Evolutionary conservation across 495 filamentous ascomycete species (phyloP).

Genomic region (Pseudevernia furfuracea): DNA sequence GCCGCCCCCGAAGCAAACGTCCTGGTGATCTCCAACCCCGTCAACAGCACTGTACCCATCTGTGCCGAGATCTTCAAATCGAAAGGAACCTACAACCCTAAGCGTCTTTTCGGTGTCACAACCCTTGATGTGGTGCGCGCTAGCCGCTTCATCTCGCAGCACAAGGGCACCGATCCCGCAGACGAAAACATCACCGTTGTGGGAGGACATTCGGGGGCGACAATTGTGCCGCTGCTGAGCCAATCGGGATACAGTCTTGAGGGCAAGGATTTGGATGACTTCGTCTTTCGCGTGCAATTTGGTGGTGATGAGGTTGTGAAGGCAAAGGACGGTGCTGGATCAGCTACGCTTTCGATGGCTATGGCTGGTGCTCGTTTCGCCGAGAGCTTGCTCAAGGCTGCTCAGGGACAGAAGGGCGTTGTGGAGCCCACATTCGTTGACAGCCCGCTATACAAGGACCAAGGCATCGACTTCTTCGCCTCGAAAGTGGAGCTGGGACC

Average conservation of each 20-base stretch:
- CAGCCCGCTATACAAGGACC: conserved; percentile 93
- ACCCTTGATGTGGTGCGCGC: conserved; percentile 98
- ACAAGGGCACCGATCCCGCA: conserved; percentile 82
- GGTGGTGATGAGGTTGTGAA: conserved; percentile 99
- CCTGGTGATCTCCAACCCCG: conserved; percentile 96
- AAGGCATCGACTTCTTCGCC: conserved; percentile 93
- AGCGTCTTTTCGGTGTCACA: conserved; percentile 97
- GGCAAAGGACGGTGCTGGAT: conserved; percentile 97
- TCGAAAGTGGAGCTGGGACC: conserved; percentile 90
- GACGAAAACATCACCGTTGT: conserved; percentile 92
- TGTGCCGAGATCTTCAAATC: conserved; percentile 93
- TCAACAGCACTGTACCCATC: conserved; percentile 99
- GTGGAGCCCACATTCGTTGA: conserved; percentile 96
- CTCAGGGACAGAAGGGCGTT: conserved; percentile 89
- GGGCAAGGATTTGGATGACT: conserved; percentile 62
- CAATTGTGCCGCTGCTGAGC: conserved; percentile 94
- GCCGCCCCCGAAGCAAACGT: conserved; percentile 86
- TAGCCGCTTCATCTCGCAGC: conserved; percentile 89
- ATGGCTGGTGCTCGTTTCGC: conserved; percentile 97
- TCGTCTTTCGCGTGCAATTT: conserved; percentile 95
- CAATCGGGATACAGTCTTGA: conserved; percentile 84
- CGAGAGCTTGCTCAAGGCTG: conserved; percentile 84
- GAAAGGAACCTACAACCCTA: conserved; percentile 92
- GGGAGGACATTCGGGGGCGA: conserved; percentile 94
- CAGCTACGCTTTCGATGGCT: conserved; percentile 97